Base-by-base conservation (phyloP, 2,329 filamentous ascomycete species). In the Teratosphaeria epicoccoides region DNA sequence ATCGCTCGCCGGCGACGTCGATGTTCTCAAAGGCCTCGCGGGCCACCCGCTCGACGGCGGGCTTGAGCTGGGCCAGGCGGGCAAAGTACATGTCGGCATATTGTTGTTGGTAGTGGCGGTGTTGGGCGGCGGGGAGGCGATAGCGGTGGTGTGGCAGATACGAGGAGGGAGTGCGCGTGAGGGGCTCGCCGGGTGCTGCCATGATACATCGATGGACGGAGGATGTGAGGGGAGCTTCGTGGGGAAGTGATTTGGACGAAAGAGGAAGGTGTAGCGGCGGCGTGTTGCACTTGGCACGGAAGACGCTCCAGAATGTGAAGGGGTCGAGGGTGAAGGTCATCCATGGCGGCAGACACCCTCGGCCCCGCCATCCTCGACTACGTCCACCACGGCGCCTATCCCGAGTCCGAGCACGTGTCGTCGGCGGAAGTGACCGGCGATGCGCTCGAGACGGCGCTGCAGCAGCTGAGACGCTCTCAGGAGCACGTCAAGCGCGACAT, bases 51-150 rank as follows among this genome's bases (percentile, higher is more conserved):
- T 95, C 87, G 0, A 95, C 86, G 0, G 81, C 78, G 9, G 89
- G 87, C 71, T 91, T 96, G 67, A 98, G 81, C 70, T 87, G 86
- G 33, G 88, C 82, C 23, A 98, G 78, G 11, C 93, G 86, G 61
- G 96, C 69, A 67, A 96, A 98, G 76, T 98, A 98, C 81, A 97
- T 91, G 70, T 98, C 93, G 56, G 86, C 88, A 78, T 87, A 98
- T 71, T 98, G 93, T 68, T 97, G 93, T 68, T 90, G 78, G 68
- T 97, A 98, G 50, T 89, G 85, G 55, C 77, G 75, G 29, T 75
- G 71, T 43, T 75, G 69, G 24, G 78, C 79, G 57, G 75, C 84
- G 23, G 86, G 79, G 9, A 97, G 80, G 47, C 74, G 73, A 69
- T 89, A 97, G 6, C 83, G 85, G 50, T 82, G 73, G 24, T 94